phyloP scores from a whole-genome alignment of 2,329 filamentous ascomycete genomes.

The Alternaria novae-zelandiae region DNA sequence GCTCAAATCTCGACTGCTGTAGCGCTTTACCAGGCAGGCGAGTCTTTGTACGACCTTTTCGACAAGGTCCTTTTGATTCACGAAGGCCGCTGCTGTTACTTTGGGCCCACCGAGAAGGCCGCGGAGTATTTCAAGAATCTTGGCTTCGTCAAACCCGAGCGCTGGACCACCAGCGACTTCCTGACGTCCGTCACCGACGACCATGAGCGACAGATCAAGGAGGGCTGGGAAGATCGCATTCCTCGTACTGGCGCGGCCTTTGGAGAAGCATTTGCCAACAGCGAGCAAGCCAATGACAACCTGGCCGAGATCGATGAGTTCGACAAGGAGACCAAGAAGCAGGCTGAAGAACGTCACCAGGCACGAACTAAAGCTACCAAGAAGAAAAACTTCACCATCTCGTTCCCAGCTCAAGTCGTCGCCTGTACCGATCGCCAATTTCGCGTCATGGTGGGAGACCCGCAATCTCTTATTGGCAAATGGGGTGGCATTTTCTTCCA shows the following conservation, averaged over 20 bases:
- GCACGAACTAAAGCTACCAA: constrained; percentile 46
- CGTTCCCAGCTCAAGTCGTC: constrained; percentile 49
- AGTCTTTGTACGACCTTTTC: constrained; percentile 48
- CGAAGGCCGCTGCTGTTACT: constrained; percentile 59
- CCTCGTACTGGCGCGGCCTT: constrained; percentile 64
- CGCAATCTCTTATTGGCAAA: constrained; percentile 58
- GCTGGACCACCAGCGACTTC: constrained; percentile 75
- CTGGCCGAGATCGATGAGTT: constrained; percentile 51
- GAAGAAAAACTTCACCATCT: constrained; percentile 51
- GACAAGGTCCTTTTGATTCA: constrained; percentile 52
- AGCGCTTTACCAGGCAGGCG: constrained; percentile 72
- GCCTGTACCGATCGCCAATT: constrained; percentile 52
- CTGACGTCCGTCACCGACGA: constrained; percentile 72
- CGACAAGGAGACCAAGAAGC: constrained; percentile 40
- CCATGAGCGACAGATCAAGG: constrained; percentile 62
- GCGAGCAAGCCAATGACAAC: constrained; percentile 47
- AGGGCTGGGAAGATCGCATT: constrained; percentile 64
- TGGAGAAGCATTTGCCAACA: constrained; percentile 51
- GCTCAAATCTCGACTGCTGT: constrained; percentile 67
- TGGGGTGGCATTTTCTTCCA: constrained; percentile 49
- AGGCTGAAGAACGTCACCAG: constrained; percentile 39
- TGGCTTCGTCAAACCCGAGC: constrained; percentile 70
- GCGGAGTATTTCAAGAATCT: constrained; percentile 70
- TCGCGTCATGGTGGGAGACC: constrained; percentile 62
- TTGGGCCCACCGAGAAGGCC: constrained; percentile 66